Conservation (phyloP, 1,284 basidiomycete genomes). For the Ustilago tritici region DNA sequence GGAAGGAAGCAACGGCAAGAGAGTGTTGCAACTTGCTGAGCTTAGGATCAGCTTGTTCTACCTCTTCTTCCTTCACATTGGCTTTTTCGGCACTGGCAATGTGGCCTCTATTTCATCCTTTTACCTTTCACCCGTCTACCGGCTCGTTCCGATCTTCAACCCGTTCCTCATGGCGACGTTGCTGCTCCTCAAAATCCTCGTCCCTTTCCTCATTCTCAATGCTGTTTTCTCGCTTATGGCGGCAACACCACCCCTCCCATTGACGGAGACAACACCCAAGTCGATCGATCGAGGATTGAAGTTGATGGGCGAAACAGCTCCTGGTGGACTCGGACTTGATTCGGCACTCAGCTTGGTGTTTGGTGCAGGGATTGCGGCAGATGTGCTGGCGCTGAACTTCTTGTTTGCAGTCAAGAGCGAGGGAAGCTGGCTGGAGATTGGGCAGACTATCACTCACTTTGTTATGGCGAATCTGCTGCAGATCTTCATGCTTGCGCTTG, state of each 20-base stretch:
- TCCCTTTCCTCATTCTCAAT: constrained; percentile 76
- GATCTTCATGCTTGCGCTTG: constrained; percentile 74
- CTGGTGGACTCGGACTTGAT: constrained; percentile 56
- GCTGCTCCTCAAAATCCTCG: constrained; percentile 75
- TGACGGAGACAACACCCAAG: constrained; percentile 10
- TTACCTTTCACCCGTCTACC: constrained; percentile 89
- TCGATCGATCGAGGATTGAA: constrained; percentile 37
- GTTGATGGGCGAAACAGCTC: constrained; percentile 42
- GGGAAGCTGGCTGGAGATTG: constrained; percentile 90
- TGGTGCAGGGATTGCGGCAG: constrained; percentile 57
- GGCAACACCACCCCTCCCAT: constrained; percentile 13
- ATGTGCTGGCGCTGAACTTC: constrained; percentile 77
- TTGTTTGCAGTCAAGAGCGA: constrained; percentile 86
- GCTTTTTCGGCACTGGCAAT: constrained; percentile 84
- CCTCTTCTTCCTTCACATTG: constrained; percentile 86
- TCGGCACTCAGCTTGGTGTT: constrained; percentile 52
- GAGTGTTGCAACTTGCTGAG: constrained; percentile 76
- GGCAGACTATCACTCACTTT: constrained; percentile 88
- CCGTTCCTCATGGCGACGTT: constrained; percentile 81
- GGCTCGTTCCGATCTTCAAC: constrained; percentile 85
- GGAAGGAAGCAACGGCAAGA: constrained; percentile 52
- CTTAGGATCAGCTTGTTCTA: constrained; percentile 83
- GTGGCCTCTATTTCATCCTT: constrained; percentile 90
- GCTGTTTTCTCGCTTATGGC: constrained; percentile 72
- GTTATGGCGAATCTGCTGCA: constrained; percentile 83